Percentiles rank a stretch among this genome's conserved stretches.
Conservation (phyloP, 768 basidiomycete species). For the Sporobolomyces phaffii region DNA sequence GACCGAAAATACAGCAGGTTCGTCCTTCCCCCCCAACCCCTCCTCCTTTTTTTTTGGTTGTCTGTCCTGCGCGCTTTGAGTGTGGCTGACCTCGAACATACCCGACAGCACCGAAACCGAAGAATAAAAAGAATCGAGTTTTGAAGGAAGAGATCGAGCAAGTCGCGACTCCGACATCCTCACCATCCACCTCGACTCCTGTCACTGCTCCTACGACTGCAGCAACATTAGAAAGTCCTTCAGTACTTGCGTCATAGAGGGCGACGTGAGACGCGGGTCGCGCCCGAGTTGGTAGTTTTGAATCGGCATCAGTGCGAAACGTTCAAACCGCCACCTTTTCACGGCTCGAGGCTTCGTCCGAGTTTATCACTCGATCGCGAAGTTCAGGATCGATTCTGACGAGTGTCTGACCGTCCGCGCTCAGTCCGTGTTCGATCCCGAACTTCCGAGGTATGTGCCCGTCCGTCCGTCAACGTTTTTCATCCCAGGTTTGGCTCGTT, state of each 20-base stretch:
- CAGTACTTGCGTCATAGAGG: background rate
- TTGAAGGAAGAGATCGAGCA: slow-evolving; percentile 70
- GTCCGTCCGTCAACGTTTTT: no score
- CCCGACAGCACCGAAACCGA: slow-evolving; percentile 73
- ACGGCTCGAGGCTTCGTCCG: background rate
- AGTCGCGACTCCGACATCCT: background rate
- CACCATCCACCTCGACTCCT: background rate
- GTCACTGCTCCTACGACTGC: background rate
- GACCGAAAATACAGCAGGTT: slow-evolving; percentile 87
- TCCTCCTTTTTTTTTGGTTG: no score
- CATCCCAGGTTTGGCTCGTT: no score
- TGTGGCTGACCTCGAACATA: no score
- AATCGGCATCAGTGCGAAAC: slow-evolving; percentile 13
- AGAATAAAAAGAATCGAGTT: slow-evolving; percentile 73
- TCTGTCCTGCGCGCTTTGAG: no score
- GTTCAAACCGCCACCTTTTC: background rate
- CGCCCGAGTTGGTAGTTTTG: background rate
- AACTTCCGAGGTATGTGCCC: no score
- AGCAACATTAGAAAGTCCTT: background rate
- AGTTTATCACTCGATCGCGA: no score
- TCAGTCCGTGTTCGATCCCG: no score
- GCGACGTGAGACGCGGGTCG: background rate
- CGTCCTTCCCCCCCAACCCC: slow-evolving; percentile 32
- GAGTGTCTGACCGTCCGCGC: no score
- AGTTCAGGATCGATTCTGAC: no score